Percentiles rank a stretch among this genome's conserved stretches.
Conservation (phyloP, 2,329 filamentous ascomycete species). For the Immersiporthe knoxdaviesiana region DNA sequence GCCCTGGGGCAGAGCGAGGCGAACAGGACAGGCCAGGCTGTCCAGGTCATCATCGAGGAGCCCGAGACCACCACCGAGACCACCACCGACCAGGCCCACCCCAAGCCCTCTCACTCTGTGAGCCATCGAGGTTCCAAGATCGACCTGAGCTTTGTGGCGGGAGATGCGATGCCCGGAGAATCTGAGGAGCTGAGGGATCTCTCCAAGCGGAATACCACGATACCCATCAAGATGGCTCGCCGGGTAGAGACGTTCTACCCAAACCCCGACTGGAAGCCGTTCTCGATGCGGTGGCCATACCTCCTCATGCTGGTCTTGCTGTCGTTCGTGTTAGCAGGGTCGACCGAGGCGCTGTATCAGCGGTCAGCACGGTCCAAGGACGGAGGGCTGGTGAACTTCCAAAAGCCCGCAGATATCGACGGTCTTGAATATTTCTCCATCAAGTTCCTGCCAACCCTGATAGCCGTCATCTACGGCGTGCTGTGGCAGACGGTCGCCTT, state of each 20-base stretch:
- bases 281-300: slow-evolving; percentile 67
- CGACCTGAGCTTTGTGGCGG: slow-evolving; percentile 57
- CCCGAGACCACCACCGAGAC: slow-evolving; percentile 29
- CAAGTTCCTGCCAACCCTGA: slow-evolving; percentile 65
- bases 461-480: slow-evolving; percentile 65
- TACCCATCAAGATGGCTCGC: slow-evolving; percentile 38
- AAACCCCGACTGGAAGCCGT: slow-evolving; percentile 68
- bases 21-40: slow-evolving; percentile 61
- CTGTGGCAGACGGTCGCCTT: slow-evolving; percentile 69
- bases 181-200: slow-evolving; percentile 11
- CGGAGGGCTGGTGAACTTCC: slow-evolving; percentile 52
- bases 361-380: slow-evolving; percentile 42
- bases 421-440: slow-evolving; percentile 61
- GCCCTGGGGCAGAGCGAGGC: slow-evolving; percentile 61
- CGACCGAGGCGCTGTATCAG: slow-evolving; percentile 60
- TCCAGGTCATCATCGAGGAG: slow-evolving; percentile 60
- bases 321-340: slow-evolving; percentile 55
- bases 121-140: slow-evolving; percentile 39
- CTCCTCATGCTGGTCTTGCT: slow-evolving; percentile 56
- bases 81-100: slow-evolving; percentile 25
- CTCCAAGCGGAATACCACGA: slow-evolving; percentile 43
- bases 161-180: slow-evolving; percentile 39
- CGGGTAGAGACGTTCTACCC: slow-evolving; percentile 61
- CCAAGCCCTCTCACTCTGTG: background rate
- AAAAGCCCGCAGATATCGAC: slow-evolving; percentile 52